These are phyloP conservation scores for Chrysoporthe deuterocubensis DNA, from an alignment of 2,329 filamentous ascomycete genomes.

Conservation along the genomic window DNA sequence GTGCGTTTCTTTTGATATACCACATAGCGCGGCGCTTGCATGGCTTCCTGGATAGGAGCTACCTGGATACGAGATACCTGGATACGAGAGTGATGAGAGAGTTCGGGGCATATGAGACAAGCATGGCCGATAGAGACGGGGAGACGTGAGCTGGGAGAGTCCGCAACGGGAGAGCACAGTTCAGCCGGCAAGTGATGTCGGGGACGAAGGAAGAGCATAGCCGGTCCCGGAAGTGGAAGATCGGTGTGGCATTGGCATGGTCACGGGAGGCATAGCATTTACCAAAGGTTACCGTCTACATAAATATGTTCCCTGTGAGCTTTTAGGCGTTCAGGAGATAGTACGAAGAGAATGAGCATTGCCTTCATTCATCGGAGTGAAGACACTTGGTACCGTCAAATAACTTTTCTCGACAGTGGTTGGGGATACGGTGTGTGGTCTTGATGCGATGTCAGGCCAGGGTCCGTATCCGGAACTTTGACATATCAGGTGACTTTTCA, in stretches of 20 bases:
- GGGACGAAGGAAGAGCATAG: not conserved
- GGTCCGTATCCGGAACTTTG: not conserved
- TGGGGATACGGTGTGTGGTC: not conserved
- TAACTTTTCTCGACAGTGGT: not conserved
- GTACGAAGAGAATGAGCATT: not conserved
- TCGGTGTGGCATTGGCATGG: not conserved
- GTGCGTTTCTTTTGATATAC: conserved; percentile 29
- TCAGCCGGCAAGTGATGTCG: not conserved
- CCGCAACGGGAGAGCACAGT: not conserved
- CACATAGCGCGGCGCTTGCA: conserved; percentile 27
- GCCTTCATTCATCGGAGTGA: not conserved
- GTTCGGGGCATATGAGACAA: not conserved
- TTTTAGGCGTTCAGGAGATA: not conserved
- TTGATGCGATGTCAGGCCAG: not conserved
- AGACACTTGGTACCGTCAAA: not conserved
- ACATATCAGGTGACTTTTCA: not conserved
- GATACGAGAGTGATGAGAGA: not conserved
- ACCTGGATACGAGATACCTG: not conserved
- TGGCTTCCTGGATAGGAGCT: conserved; percentile 25
- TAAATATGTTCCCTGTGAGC: not conserved
- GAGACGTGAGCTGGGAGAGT: not conserved
- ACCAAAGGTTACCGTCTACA: not conserved
- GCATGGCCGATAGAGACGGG: not conserved
- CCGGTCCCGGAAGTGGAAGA: not conserved
- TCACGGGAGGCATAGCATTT: not conserved